Evolutionary conservation across 1,284 basidiomycete species (phyloP), one percentile per base, ranked within the genome.

Genomic region (Moesziomyces parantarcticus): DNA sequence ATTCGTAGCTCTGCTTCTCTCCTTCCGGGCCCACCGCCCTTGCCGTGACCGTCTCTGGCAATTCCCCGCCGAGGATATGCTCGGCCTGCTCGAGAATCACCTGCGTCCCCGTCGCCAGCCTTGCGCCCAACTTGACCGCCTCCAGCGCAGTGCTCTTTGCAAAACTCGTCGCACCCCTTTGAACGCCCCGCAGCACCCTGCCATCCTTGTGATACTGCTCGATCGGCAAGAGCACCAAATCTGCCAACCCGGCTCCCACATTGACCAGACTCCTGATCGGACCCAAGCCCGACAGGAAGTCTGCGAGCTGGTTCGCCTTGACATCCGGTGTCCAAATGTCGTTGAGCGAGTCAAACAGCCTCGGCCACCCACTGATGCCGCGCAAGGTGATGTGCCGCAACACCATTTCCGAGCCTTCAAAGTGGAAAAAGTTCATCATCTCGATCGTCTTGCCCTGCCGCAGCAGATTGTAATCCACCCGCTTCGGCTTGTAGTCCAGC

Each of bases 371-470:
- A 21, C 91, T 92, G 51, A 98, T 89, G 18, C 96, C 97, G 53
- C 91, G 90, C 23, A 98, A 84, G 16, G 92, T 94, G 64, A 98
- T 90, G 81, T 97, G 94, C 51, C 96, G 88, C 51, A 99, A 85
- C 0, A 94, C 96, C 93, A 99, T 98, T 84, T 97, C 96, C 3
- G 96, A 92, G 0, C 93, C 96, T 77, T 99, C 96, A 77, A 99
- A 99, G 84, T 98, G 95, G 90, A 99, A 99, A 84, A 99, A 98
- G 84, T 99, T 99, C 96, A 99, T 98, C 58, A 99, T 86, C 83
- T 99, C 97, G 66, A 97, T 96, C 0, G 94, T 94, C 82, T 88
- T 89, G 14, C 97, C 97, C 77, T 95, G 91, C 18, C 91, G 88
- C 16, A 82, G 50, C 50, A 98, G 86, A 61, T 89, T 87, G 84